These are phyloP conservation scores for Suillus subaureus DNA, from an alignment of 768 basidiomycete species.

Conservation along the genomic window DNA sequence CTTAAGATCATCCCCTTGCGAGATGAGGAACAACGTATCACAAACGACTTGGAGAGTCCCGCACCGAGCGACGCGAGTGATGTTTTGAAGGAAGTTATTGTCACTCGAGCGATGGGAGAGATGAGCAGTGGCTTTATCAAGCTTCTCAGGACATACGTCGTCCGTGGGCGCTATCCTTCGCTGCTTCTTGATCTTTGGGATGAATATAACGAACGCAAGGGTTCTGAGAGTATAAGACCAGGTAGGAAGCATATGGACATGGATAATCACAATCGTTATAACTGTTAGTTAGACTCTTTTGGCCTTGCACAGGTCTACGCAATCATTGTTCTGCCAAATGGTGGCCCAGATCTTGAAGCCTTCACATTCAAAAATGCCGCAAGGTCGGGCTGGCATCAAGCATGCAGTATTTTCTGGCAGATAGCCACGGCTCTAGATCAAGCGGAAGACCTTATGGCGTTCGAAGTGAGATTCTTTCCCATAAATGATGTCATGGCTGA, in stretches of 20 bases:
- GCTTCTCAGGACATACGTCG: constrained; percentile 82
- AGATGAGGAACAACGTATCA: constrained; percentile 41
- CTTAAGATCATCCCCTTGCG: constrained; percentile 85
- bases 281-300: constrained; percentile 61
- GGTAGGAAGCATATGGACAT: constrained; percentile 47
- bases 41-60: constrained; percentile 55
- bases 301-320: constrained; percentile 79
- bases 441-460: constrained; percentile 79
- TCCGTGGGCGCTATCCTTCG: constrained; percentile 83
- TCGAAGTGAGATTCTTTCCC: constrained; percentile 67
- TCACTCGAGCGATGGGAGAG: constrained; percentile 76
- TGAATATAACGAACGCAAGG: constrained; percentile 70
- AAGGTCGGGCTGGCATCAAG: constrained; percentile 81
- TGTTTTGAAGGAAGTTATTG: constrained; percentile 79
- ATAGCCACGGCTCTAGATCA: constrained; percentile 73
- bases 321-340: constrained; percentile 88
- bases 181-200: constrained; percentile 86
- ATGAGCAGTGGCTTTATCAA: constrained; percentile 78
- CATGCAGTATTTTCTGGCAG: constrained; percentile 90
- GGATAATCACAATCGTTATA: constrained; percentile 13
- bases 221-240: constrained; percentile 84
- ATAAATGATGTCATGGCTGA: constrained; percentile 9
- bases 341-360: constrained; percentile 88
- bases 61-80: constrained; percentile 74
- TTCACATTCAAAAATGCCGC: constrained; percentile 63